Evolutionary conservation across 768 basidiomycete genomes (phyloP).

Genomic region (Serendipita indica): DNA sequence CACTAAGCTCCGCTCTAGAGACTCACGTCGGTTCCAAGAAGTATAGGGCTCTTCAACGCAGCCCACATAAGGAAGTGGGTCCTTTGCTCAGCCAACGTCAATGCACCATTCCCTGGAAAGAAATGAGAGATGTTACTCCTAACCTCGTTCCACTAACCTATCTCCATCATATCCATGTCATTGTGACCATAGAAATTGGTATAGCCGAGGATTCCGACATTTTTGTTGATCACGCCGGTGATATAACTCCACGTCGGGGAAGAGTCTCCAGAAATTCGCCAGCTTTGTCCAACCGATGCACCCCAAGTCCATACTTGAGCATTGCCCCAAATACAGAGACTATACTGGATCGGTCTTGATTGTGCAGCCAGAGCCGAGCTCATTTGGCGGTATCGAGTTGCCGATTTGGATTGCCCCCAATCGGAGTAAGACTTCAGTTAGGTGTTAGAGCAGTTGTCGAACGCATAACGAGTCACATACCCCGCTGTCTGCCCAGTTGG

Average conservation of each 20-base stretch:
- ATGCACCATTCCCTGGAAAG: slow-evolving; percentile 32
- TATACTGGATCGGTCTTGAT: slow-evolving; percentile 33
- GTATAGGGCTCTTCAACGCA: slow-evolving; percentile 43
- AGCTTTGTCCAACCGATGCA: slow-evolving; percentile 38
- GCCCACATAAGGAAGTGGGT: slow-evolving; percentile 46
- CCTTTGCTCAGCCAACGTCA: slow-evolving; percentile 35
- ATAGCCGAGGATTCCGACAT: slow-evolving; percentile 29
- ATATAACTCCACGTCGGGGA: slow-evolving; percentile 39
- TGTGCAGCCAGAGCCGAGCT: slow-evolving; percentile 33
- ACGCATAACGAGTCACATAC: slow-evolving; percentile 18
- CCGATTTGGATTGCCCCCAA: slow-evolving; percentile 38
- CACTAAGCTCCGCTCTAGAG: neutral
- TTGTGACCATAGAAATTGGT: slow-evolving; percentile 37
- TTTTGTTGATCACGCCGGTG: slow-evolving; percentile 29
- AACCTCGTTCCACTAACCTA: slow-evolving; percentile 4
- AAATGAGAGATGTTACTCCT: slow-evolving; percentile 29
- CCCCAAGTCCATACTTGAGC: slow-evolving; percentile 46
- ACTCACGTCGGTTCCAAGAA: slow-evolving; percentile 28
- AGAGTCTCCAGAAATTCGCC: slow-evolving; percentile 39
- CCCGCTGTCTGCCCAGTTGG: slow-evolving; percentile 32
- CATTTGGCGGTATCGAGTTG: slow-evolving; percentile 42
- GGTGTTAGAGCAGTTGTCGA: neutral
- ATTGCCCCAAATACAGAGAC: slow-evolving; percentile 39
- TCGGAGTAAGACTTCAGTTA: neutral
- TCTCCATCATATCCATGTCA: slow-evolving; percentile 39